phyloP scores from a whole-genome alignment of 768 basidiomycete species.

The Nidula microcarpa region DNA sequence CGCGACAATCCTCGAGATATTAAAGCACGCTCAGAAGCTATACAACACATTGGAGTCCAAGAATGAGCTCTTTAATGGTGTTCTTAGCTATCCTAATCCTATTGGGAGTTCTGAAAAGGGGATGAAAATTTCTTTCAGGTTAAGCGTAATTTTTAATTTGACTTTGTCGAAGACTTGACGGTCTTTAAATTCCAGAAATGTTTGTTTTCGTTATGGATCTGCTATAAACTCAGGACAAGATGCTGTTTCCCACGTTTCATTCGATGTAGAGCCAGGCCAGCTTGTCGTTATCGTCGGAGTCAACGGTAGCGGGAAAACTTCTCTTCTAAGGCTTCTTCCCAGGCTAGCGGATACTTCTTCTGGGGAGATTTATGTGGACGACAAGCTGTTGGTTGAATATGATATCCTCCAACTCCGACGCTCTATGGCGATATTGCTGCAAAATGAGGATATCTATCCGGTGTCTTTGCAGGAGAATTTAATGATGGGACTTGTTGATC shows the following conservation, averaged over 20 bases:
- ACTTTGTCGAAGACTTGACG: not conserved
- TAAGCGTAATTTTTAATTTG: not conserved
- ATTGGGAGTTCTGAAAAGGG: slow-evolving; percentile 7
- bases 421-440: slow-evolving; percentile 37
- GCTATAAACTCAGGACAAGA: not conserved
- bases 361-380: slow-evolving; percentile 39
- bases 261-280: slow-evolving; percentile 36
- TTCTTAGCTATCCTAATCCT: slow-evolving; percentile 5
- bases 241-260: slow-evolving; percentile 27
- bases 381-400: slow-evolving; percentile 26
- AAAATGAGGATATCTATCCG: slow-evolving; percentile 32
- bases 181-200: slow-evolving; percentile 6
- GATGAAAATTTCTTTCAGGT: slow-evolving; percentile 22
- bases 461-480: slow-evolving; percentile 29
- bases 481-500: slow-evolving; percentile 15
- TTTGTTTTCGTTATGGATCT: slow-evolving; percentile 9
- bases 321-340: slow-evolving; percentile 37
- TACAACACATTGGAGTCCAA: slow-evolving; percentile 11
- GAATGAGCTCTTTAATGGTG: not conserved
- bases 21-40: slow-evolving; percentile 13
- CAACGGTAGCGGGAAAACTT: slow-evolving; percentile 44
- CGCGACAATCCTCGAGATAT: slow-evolving; percentile 5
- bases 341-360: slow-evolving; percentile 24
- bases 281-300: slow-evolving; percentile 42
- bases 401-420: slow-evolving; percentile 25